Percentiles rank a stretch among this genome's conserved stretches.
These are phyloP conservation scores for Rhodotorula sp. DNA, from an alignment of 1,284 basidiomycete genomes.

Conservation along the genomic window DNA sequence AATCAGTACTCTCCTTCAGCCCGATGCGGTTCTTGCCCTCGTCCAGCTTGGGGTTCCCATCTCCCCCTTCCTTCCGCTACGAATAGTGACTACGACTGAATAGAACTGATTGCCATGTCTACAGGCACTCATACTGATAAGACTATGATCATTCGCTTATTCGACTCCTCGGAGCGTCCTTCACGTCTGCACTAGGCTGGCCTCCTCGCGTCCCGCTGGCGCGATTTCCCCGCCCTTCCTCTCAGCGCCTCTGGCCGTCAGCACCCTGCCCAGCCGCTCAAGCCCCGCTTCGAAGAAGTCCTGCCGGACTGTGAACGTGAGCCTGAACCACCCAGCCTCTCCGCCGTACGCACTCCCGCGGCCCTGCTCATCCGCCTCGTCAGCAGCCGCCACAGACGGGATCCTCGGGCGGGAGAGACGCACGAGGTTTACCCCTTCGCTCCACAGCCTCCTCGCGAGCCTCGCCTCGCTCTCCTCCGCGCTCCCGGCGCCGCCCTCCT, in stretches of 20 bases:
- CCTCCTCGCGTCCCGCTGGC: not conserved
- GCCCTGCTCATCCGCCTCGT: conserved; percentile 13
- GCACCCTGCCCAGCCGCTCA: conserved; percentile 16
- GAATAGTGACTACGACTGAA: too few relatives aligned
- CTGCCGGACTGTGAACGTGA: conserved; percentile 43
- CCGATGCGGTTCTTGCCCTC: too few relatives aligned
- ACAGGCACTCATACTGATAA: too few relatives aligned
- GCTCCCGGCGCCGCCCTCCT: conserved; percentile 5
- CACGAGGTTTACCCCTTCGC: conserved; percentile 38
- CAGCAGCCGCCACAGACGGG: too few relatives aligned
- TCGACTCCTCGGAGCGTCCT: too few relatives aligned
- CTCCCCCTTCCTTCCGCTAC: too few relatives aligned
- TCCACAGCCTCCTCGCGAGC: conserved; percentile 17
- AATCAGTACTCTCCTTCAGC: too few relatives aligned
- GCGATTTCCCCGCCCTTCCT: not conserved
- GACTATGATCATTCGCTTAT: too few relatives aligned
- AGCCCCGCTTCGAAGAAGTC: conserved; percentile 19
- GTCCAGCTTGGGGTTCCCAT: too few relatives aligned
- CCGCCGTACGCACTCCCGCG: conserved; percentile 39
- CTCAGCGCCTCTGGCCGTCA: not conserved
- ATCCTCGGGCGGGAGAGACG: not conserved
- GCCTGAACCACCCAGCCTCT: conserved; percentile 41
- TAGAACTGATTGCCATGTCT: too few relatives aligned
- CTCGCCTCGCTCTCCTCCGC: conserved; percentile 25
- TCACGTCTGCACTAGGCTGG: too few relatives aligned